phyloP scores from a whole-genome alignment of 331 rosid genomes.

The Malus hybrid region DNA sequence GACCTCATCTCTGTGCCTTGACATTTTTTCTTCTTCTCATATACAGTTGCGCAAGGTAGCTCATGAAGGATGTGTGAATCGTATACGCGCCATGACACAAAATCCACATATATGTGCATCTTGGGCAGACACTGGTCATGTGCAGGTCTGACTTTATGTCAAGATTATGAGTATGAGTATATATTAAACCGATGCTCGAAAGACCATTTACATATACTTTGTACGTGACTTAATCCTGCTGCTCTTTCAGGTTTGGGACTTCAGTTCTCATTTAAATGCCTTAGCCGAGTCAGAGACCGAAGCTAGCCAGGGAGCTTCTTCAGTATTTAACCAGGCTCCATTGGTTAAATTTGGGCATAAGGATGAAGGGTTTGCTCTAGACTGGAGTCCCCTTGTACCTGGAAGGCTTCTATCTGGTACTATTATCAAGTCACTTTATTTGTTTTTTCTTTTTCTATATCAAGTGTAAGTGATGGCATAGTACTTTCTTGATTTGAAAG shows the following conservation, averaged over 20 bases:
- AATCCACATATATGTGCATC: slow-evolving; percentile 86
- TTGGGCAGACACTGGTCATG: slow-evolving; percentile 83
- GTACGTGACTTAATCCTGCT: background rate
- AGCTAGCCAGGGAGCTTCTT: slow-evolving; percentile 57
- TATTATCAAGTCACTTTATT: background rate
- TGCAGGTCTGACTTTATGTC: slow-evolving; percentile 50
- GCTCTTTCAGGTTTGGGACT: slow-evolving; percentile 74
- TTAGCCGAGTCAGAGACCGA: slow-evolving; percentile 69
- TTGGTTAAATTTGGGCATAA: slow-evolving; percentile 54
- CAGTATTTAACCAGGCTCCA: slow-evolving; percentile 64
- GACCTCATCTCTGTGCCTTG: background rate
- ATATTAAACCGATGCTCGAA: background rate
- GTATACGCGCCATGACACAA: slow-evolving; percentile 89
- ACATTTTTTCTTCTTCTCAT: slow-evolving; percentile 15
- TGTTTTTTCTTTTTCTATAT: slow-evolving; percentile 3
- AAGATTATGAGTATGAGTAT: background rate
- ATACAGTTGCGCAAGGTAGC: slow-evolving; percentile 72
- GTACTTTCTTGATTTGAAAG: background rate
- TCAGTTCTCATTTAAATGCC: slow-evolving; percentile 69
- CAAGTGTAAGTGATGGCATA: background rate
- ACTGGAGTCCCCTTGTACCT: slow-evolving; percentile 76
- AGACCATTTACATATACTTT: background rate
- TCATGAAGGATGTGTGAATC: slow-evolving; percentile 76
- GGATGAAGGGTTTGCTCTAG: slow-evolving; percentile 91
- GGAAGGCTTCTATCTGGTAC: slow-evolving; percentile 89